Percentiles rank a stretch among this genome's conserved stretches.
Conservation (phyloP, 2,329 filamentous ascomycete genomes). For the Penicillium sumatraense region DNA sequence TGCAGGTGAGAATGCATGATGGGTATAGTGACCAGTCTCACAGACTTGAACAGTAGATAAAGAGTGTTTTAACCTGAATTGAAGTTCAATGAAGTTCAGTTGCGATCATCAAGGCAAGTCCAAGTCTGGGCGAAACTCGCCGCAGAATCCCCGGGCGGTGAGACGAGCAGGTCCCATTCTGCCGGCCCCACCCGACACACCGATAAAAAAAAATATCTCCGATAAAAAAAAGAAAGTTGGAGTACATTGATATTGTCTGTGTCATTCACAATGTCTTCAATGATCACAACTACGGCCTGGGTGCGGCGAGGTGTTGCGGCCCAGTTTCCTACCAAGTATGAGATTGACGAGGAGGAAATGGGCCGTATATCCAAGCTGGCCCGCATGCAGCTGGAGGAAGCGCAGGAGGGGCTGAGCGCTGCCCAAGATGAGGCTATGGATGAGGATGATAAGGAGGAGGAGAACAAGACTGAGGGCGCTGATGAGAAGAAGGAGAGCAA, state of each 20-base stretch:
- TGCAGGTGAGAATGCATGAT: constrained; percentile 97
- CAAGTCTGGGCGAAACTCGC: no score
- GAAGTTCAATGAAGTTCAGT: constrained; percentile 1
- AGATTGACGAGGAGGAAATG: constrained; percentile 76
- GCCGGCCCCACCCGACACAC: constrained; percentile 34
- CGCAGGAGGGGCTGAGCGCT: constrained; percentile 80
- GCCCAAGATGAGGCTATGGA: constrained; percentile 60
- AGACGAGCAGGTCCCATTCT: constrained; percentile 29
- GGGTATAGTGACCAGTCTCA: constrained; percentile 19
- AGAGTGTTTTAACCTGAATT: background rate
- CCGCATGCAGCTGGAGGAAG: constrained; percentile 85
- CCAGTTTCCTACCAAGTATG: constrained; percentile 74
- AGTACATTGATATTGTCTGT: constrained; percentile 12
- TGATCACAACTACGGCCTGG: constrained; percentile 79
- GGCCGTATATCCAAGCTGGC: constrained; percentile 75
- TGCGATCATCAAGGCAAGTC: constrained; percentile 13
- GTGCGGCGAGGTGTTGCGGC: constrained; percentile 77
- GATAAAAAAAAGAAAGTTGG: constrained; percentile 31
- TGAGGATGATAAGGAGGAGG: constrained; percentile 42
- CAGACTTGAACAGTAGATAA: constrained; percentile 11
- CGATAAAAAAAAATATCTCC: constrained; percentile 32
- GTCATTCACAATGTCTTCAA: constrained; percentile 52
- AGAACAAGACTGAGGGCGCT: constrained; percentile 30
- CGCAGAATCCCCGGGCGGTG: constrained; percentile 31
- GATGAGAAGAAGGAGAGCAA: constrained; percentile 26